Conservation (phyloP, 176 grass and related monocot genomes). For the Olyra latifolia region DNA sequence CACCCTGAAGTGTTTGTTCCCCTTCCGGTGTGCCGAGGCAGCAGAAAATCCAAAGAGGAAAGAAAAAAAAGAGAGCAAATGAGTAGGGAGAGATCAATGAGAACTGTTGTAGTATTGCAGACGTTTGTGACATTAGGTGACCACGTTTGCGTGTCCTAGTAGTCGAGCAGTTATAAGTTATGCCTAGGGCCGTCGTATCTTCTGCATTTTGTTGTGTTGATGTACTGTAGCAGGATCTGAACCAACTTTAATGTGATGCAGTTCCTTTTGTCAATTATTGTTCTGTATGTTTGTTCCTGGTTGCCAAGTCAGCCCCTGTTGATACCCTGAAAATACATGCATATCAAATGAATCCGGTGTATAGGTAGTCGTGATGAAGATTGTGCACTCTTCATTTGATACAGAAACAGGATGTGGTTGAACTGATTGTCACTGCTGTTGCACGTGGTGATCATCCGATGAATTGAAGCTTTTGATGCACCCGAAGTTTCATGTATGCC, state of each 20-base stretch:
- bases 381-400: neutral
- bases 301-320: neutral
- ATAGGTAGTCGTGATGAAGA: neutral
- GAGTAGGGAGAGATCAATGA: constrained; percentile 18
- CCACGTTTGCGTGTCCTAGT: neutral
- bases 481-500: neutral
- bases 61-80: neutral
- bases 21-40: neutral
- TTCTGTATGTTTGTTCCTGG: neutral
- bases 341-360: neutral
- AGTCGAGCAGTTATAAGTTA: constrained; percentile 35
- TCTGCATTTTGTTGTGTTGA: neutral
- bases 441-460: neutral
- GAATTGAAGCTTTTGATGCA: neutral
- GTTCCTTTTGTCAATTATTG: neutral
- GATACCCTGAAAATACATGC: neutral
- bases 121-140: constrained; percentile 8
- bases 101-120: neutral
- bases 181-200: neutral
- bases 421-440: neutral
- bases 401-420: neutral
- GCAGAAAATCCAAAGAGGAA: constrained; percentile 8
- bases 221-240: constrained; percentile 35
- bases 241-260: constrained; percentile 9
- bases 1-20: constrained; percentile 12